phyloP scores from a whole-genome alignment of 495 filamentous ascomycete species.

The Penicillium samsonianum region DNA sequence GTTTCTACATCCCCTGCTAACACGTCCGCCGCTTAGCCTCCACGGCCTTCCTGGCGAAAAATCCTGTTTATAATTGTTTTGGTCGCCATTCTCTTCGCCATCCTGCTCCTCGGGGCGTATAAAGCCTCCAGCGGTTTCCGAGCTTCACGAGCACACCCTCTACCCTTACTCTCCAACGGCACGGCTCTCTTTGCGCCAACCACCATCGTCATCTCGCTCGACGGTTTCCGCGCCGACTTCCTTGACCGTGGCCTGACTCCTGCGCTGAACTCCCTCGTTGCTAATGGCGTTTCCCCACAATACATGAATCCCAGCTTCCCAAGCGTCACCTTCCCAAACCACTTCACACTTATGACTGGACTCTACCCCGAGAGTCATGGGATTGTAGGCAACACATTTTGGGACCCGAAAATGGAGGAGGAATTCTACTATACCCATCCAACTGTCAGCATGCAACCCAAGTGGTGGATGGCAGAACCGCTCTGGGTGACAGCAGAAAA shows the following conservation, averaged over 20 bases:
- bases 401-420: slow-evolving; percentile 71
- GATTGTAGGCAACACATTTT: slow-evolving; percentile 92
- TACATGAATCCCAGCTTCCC: slow-evolving; percentile 95
- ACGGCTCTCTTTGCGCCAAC: slow-evolving; percentile 85
- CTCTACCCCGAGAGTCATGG: slow-evolving; percentile 92
- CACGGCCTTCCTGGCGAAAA: slow-evolving; percentile 34
- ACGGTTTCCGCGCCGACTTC: slow-evolving; percentile 97
- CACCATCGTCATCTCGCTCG: slow-evolving; percentile 90
- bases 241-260: slow-evolving; percentile 81
- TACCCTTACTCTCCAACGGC: slow-evolving; percentile 53
- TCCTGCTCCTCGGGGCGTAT: slow-evolving; percentile 56
- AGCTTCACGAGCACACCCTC: slow-evolving; percentile 23
- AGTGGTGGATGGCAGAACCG: slow-evolving; percentile 95
- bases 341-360: slow-evolving; percentile 92
- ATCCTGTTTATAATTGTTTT: slow-evolving; percentile 37
- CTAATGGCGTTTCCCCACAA: slow-evolving; percentile 79
- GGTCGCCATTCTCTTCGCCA: slow-evolving; percentile 52
- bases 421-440: slow-evolving; percentile 89
- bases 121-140: slow-evolving; percentile 48
- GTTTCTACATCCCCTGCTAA: neutral
- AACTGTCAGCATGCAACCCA: slow-evolving; percentile 66
- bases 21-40: slow-evolving; percentile 12
- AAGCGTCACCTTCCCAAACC: slow-evolving; percentile 96
- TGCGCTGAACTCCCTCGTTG: slow-evolving; percentile 74
- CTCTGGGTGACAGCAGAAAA: slow-evolving; percentile 91